Conservation (phyloP, 2,329 filamentous ascomycete species). For the Pestalotiopsis fici region DNA sequence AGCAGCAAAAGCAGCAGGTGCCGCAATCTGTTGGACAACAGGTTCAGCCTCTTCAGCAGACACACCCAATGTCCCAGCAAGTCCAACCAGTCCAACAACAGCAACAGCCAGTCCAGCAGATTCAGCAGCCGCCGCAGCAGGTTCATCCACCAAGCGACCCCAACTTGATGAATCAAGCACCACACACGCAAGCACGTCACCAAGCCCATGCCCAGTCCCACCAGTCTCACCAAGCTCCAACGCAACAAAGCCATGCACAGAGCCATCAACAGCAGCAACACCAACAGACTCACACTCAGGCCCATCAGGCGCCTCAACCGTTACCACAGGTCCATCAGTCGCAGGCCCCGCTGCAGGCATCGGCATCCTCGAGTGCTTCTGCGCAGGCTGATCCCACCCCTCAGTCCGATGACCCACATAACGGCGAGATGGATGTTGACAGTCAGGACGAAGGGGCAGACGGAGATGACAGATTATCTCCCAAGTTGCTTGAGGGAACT, state of each 20-base stretch:
- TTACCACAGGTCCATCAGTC: constrained; percentile 25
- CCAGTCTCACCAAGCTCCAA: constrained; percentile 17
- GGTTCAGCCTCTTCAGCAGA: constrained; percentile 25
- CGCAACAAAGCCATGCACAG: constrained; percentile 23
- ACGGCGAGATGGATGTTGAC: constrained; percentile 54
- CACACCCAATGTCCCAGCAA: constrained; percentile 26
- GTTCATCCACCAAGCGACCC: constrained; percentile 25
- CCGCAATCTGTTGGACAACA: constrained; percentile 27
- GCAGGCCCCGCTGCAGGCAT: constrained; percentile 25
- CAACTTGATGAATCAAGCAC: constrained; percentile 30
- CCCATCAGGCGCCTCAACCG: constrained; percentile 30
- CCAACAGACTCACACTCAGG: constrained; percentile 24
- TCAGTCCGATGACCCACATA: constrained; percentile 39
- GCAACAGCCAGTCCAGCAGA: constrained; percentile 24
- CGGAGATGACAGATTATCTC: constrained; percentile 43
- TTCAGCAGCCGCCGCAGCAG: constrained; percentile 15
- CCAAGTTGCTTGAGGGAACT: constrained; percentile 48
- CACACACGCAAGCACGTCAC: constrained; percentile 18
- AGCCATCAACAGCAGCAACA: constrained; percentile 20
- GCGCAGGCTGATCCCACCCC: constrained; percentile 27
- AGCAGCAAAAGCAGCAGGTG: constrained; percentile 17
- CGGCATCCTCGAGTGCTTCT: constrained; percentile 32
- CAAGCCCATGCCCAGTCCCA: constrained; percentile 12
- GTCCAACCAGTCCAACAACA: constrained; percentile 25
- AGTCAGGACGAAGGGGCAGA: constrained; percentile 47